Percentiles rank a stretch among this genome's conserved stretches.
These are phyloP conservation scores for Cladosporium sphaerospermum DNA, from an alignment of 2,329 filamentous ascomycete species.

Conservation along the genomic window DNA sequence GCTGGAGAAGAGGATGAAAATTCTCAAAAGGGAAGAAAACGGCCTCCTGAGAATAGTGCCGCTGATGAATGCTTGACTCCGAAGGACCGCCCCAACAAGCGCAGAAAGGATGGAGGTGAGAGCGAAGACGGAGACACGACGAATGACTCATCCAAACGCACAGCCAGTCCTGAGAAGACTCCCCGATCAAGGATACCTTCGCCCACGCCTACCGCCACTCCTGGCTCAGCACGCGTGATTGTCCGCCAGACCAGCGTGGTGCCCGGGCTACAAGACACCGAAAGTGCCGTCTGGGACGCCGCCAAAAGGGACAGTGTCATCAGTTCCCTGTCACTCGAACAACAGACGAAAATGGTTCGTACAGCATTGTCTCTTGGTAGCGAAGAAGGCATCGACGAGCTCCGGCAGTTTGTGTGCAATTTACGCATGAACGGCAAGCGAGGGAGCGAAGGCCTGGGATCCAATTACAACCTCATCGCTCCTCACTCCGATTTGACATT, in stretches of 20 bases:
- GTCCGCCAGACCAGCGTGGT: neutral
- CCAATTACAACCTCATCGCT: no score
- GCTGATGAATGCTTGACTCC: no score
- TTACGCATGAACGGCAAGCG: neutral
- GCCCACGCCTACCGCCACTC: neutral
- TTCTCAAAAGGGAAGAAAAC: no score
- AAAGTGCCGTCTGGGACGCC: neutral
- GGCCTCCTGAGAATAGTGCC: no score
- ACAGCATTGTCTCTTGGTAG: constrained; percentile 2
- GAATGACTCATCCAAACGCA: no score
- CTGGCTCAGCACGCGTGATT: neutral
- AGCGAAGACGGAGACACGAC: neutral
- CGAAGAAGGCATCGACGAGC: neutral
- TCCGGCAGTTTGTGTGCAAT: neutral
- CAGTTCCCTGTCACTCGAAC: neutral
- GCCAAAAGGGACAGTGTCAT: neutral
- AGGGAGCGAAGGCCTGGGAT: neutral
- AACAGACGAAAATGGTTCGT: neutral
- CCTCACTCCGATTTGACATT: no score
- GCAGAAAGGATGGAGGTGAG: neutral
- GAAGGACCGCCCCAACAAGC: neutral
- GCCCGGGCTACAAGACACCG: neutral
- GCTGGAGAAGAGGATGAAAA: no score
- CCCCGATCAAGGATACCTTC: neutral
- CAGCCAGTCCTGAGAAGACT: no score